Evolutionary conservation across 805 yeast species (phyloP).

Genomic region (Suhomyces pyralidae): DNA sequence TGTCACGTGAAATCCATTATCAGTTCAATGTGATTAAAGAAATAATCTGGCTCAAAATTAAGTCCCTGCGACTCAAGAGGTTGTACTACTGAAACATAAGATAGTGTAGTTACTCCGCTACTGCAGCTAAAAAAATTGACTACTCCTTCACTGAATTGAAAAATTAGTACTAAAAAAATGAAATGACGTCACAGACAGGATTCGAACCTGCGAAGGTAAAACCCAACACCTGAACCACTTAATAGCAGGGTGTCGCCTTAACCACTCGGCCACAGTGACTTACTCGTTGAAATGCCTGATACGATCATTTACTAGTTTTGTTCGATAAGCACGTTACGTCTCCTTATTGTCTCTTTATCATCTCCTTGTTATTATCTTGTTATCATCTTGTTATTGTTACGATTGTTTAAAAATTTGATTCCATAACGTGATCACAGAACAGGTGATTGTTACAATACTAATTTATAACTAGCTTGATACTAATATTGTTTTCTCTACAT

Average conservation of each 20-base stretch:
- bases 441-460: too few relatives aligned
- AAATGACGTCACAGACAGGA: constrained; percentile 92
- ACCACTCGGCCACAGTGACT: constrained; percentile 84
- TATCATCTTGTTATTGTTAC: too few relatives aligned
- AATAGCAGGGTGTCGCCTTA: constrained; percentile 90
- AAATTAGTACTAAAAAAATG: constrained; percentile 32
- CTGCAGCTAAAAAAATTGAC: neutral
- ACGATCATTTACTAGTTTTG: too few relatives aligned
- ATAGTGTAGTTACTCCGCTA: neutral
- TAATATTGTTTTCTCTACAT: too few relatives aligned
- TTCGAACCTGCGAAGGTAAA: constrained; percentile 92
- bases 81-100: neutral
- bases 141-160: neutral
- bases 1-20: neutral
- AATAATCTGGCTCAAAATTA: neutral
- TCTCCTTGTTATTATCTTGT: too few relatives aligned
- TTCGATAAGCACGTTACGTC: too few relatives aligned
- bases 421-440: too few relatives aligned
- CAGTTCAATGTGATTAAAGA: neutral
- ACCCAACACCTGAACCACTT: constrained; percentile 33
- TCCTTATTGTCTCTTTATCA: too few relatives aligned
- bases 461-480: too few relatives aligned
- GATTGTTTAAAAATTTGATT: too few relatives aligned
- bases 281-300: neutral
- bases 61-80: neutral